These are phyloP conservation scores for Stachybotrys echinatus DNA, from an alignment of 2,329 filamentous ascomycete genomes.

Conservation along the genomic window DNA sequence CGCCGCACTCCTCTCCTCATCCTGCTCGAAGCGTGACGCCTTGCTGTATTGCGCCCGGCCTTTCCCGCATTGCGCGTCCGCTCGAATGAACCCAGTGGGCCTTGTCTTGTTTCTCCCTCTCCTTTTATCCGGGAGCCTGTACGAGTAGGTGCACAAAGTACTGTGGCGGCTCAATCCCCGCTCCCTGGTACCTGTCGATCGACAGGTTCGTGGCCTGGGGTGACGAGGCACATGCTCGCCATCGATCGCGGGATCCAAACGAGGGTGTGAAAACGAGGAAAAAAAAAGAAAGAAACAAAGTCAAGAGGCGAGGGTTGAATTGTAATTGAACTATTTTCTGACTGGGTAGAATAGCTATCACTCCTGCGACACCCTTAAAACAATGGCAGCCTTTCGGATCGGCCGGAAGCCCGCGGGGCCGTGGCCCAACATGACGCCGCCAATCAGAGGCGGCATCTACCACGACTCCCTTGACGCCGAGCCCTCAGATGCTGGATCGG, in stretches of 20 bases:
- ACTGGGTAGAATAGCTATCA: constrained; percentile 44
- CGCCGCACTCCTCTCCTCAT: constrained; percentile 2
- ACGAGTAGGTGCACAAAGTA: neutral
- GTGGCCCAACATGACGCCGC: constrained; percentile 55
- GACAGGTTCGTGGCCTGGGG: neutral
- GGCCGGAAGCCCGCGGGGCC: constrained; percentile 46
- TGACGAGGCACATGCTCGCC: neutral
- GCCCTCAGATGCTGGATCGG: neutral
- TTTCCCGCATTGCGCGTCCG: neutral
- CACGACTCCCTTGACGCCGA: neutral
- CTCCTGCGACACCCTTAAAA: constrained; percentile 42
- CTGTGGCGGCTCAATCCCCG: neutral
- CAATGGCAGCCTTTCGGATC: constrained; percentile 57
- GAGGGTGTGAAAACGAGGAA: neutral
- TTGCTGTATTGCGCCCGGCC: neutral
- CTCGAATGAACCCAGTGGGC: neutral
- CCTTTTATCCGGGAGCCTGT: neutral
- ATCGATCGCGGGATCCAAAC: neutral
- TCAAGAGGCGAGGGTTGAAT: neutral
- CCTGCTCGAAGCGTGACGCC: neutral
- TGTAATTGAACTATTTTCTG: constrained; percentile 7
- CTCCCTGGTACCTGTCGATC: neutral
- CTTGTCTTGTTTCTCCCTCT: neutral
- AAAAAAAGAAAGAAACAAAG: neutral
- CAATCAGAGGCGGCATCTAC: constrained; percentile 47